Evolutionary conservation across 2,329 filamentous ascomycete genomes (phyloP), one percentile per base, ranked within the genome.

Genomic region (Phialophora verrucosa): DNA sequence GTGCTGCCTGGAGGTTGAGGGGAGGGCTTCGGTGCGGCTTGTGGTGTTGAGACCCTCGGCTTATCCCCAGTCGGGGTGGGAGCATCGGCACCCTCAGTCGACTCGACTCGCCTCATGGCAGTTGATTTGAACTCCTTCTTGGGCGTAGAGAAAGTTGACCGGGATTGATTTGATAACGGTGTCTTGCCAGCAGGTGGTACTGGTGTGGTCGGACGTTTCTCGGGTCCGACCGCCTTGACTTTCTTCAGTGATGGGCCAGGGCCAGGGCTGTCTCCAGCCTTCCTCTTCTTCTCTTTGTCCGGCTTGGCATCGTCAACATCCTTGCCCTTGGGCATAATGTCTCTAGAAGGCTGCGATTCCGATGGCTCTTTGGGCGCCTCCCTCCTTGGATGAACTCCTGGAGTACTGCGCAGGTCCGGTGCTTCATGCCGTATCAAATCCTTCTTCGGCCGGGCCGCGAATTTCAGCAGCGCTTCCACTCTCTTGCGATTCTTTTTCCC

Each of bases 401-500:
- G 55, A 49, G 32, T 54, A 10, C 5, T 35, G 17, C 27, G 62
- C 6, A 56, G 23, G 3, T 60, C 67, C 20, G 51, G 6, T 32
- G 63, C 64, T 4, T 68, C 66, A 35, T 59, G 55, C 51, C 56
- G 59, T 23, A 57, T 10, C n/a, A 44, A 7, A 17, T 63, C 64
- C 59, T 72, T 72, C 65, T 71, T 73, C 3, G 67, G 59, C 27
- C 70, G 67, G 2, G 63, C 74, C 27, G 77, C 76, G 57, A 82
- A 79, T 70, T 79, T 81, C 23, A 83, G 75, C 20, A 83, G 74
- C 35, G 74, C 78, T 65, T 82, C 79, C 35, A 86, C 78, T n/a
- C 80, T 79, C 62, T 80, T 80, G 50, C 77, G 76, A 71, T 83
- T 82, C 49, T 79, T 74, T 71, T 81, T 84, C 17, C 83, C 82